Base-by-base conservation (phyloP, 2,329 filamentous ascomycete genomes). In the Colletotrichum cordylinicola region DNA sequence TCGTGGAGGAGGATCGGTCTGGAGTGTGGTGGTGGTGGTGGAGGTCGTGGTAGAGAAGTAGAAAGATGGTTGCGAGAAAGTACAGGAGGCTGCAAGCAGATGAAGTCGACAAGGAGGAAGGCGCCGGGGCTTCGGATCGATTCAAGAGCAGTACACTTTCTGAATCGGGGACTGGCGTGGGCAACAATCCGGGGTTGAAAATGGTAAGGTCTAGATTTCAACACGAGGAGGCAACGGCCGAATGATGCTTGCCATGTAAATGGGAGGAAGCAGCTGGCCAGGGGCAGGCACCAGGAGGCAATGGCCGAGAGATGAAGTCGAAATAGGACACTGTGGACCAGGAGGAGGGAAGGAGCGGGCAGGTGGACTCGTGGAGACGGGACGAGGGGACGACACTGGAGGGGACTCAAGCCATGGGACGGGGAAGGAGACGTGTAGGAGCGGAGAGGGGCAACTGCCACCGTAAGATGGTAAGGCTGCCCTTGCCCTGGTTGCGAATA, bases 231-330 rank as follows among this genome's bases (percentile, higher is more conserved):
- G 18, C 29, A 37, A 31, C 18, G 55, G 24, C 24, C 18, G 31
- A 33, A 65, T 37, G 62, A 31, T 52, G 67, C 37, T 62, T 70
- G 67, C 37, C 35, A 21, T 21, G n/a, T 15, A 16, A 58, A 33
- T 68, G 52, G 56, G 61, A 52, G 37, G 35, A 60, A 39, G 16
- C 24, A 37, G 55, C 52, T 33, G 15, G 52, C 18, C 29, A 33
- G 58, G 29, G 31, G 31, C 2, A 37, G 29, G 8, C 61, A 18
- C 62, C 56, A 73, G 62, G 73, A 75, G 69, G 31, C 31, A 62
- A 13, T 5, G 55, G 21, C 39, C 62, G 73, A 67, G 73, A 75
- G 62, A 67, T 73, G 73, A 64, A 64, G 73, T 75, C 69, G 52
- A 73, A 75, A 73, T 64, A 75, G 56, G 65, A 29, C 67, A 70